Evolutionary conservation across 371 early-diverging fungal genomes (phyloP), one percentile per base, ranked within the genome.

Genomic region (Mucor velutinosus): DNA sequence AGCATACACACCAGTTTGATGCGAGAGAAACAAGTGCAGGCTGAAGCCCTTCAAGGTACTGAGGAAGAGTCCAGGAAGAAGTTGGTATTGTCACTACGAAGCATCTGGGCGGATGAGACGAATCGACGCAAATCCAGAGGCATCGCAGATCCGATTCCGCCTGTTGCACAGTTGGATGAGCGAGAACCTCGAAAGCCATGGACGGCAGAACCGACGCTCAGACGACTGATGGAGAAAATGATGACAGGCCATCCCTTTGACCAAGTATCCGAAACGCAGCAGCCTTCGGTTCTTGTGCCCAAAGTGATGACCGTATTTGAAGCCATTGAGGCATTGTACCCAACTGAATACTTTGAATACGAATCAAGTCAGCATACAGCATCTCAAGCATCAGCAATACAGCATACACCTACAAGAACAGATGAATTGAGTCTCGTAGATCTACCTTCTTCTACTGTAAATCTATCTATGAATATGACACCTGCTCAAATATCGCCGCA

Each of bases 81-180:
- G 58, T 70, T 89, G 11, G 89, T 91, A 2, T 86, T 81, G 3
- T 88, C 89, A 4, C 66, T 91, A 19, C 81, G 75, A 6, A 67
- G 74, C 7, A 76, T 90, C 0, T 91, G 90, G 90, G 71, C 82
- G 59, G 91, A 83, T 41, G 81, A 83, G 60, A 35, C 32, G 29
- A 53, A 41, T 10, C 72, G 80, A 4, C 74, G 64, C 19, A 73
- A 19, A 27, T 58, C 63, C 41, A 65, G 69, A 32, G 57, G 56
- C 3, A 32, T 66, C 4, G 7, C 0, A 25, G 69, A 63, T 15
- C 65, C 66, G 5, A 70, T 75, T 14, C 69, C 68, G 17, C 35
- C 72, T 10, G 39, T 69, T 1, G 39, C 61, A 29, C 76, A 73
- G 21, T 47, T 62, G 6, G 69, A 68, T 12, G 45, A 62, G 19